Percentiles rank a stretch among this genome's conserved stretches.
These are phyloP conservation scores for Mucuna pruriens DNA, from an alignment of 306 rosid genomes.

Conservation along the genomic window DNA sequence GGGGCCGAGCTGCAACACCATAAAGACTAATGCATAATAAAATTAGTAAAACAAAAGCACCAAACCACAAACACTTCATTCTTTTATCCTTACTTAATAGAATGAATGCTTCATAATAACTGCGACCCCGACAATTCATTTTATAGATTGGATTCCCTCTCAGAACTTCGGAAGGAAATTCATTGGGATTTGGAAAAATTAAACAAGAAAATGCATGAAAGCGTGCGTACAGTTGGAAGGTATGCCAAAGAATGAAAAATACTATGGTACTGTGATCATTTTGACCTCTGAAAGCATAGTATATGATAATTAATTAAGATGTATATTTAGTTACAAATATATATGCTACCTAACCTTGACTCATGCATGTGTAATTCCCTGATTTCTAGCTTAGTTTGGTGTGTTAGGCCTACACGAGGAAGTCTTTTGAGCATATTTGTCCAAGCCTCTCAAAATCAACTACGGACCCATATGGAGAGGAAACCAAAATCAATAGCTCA, in stretches of 20 bases:
- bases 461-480: neutral
- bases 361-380: conserved; percentile 3
- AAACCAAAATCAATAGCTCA: neutral
- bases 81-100: conserved; percentile 23
- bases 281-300: too few relatives aligned
- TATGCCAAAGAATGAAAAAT: conserved; percentile 13
- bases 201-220: too few relatives aligned
- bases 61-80: neutral
- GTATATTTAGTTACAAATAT: neutral
- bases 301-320: neutral
- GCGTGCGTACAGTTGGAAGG: neutral
- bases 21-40: conserved; percentile 18
- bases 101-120: neutral
- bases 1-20: conserved; percentile 34
- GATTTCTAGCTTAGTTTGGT: conserved; percentile 6
- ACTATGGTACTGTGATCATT: neutral
- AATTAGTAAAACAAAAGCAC: conserved; percentile 26
- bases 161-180: too few relatives aligned
- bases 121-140: neutral
- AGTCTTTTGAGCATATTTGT: conserved; percentile 15
- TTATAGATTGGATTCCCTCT: too few relatives aligned
- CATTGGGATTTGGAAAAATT: conserved; percentile 18
- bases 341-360: neutral
- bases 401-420: neutral
- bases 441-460: conserved; percentile 6